Evolutionary conservation across 2,329 filamentous ascomycete species (phyloP).

Genomic region (Penicillium expansum): DNA sequence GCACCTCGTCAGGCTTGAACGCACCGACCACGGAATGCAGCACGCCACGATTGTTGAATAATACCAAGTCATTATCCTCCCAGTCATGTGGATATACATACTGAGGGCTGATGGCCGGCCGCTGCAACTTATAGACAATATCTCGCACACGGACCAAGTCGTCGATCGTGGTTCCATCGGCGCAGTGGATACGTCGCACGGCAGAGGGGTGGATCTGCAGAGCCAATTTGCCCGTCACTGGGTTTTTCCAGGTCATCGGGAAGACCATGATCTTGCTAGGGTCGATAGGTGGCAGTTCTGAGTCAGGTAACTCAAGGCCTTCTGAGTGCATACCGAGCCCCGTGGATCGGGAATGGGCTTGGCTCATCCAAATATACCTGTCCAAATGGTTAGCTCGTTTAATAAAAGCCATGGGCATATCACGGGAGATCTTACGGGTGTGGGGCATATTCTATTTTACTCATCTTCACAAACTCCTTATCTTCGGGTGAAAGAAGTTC

Average conservation of each 20-base stretch:
- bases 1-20: slow-evolving; percentile 69
- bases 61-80: slow-evolving; percentile 71
- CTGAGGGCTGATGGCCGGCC: slow-evolving; percentile 67
- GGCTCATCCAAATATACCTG: slow-evolving; percentile 71
- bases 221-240: slow-evolving; percentile 65
- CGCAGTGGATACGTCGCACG: slow-evolving; percentile 65
- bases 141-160: slow-evolving; percentile 65
- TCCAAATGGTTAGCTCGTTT: not conserved
- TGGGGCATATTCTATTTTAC: slow-evolving; percentile 70
- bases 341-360: slow-evolving; percentile 62
- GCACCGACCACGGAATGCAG: slow-evolving; percentile 73
- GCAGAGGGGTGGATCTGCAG: slow-evolving; percentile 73
- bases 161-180: slow-evolving; percentile 66
- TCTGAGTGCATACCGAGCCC: slow-evolving; percentile 71
- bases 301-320: slow-evolving; percentile 58
- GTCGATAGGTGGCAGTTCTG: slow-evolving; percentile 64
- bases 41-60: slow-evolving; percentile 76
- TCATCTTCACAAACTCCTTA: slow-evolving; percentile 64
- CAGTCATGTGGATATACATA: slow-evolving; percentile 73
- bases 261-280: slow-evolving; percentile 66
- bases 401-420: not conserved
- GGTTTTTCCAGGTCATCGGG: slow-evolving; percentile 76
- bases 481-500: slow-evolving; percentile 63
- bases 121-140: slow-evolving; percentile 68
- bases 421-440: slow-evolving; percentile 56